Evolutionary conservation across 805 yeast genomes (phyloP).

Genomic region (Scheffersomyces stipitis): DNA sequence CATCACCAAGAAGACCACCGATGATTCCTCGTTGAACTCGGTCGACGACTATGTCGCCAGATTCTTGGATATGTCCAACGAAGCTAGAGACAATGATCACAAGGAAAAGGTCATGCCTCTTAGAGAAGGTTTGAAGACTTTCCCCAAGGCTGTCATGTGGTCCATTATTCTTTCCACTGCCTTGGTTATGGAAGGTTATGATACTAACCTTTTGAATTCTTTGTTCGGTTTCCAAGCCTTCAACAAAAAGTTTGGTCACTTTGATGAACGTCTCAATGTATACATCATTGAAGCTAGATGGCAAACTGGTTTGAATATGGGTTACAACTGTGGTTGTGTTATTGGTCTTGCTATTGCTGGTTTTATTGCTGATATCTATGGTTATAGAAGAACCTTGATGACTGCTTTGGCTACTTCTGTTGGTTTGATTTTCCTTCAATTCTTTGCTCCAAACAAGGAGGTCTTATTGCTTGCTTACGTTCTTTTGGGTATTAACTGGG

Average conservation of each 20-base stretch:
- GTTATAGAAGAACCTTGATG: constrained; percentile 42
- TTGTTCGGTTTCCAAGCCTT: constrained; percentile 37
- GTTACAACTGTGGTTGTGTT: constrained; percentile 32
- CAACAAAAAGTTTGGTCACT: constrained; percentile 33
- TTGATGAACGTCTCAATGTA: constrained; percentile 22
- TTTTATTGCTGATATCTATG: constrained; percentile 42
- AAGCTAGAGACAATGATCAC: constrained; percentile 35
- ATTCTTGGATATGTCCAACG: constrained; percentile 37
- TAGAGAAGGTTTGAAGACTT: constrained; percentile 36
- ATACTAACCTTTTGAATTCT: constrained; percentile 37
- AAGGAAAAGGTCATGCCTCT: constrained; percentile 36
- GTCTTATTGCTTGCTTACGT: constrained; percentile 44
- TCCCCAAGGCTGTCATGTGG: constrained; percentile 43
- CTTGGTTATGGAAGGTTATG: constrained; percentile 44
- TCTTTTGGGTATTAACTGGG: constrained; percentile 52
- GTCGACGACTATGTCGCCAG: constrained; percentile 34
- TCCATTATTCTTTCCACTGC: constrained; percentile 43
- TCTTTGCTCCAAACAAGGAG: constrained; percentile 43
- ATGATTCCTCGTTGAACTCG: too few relatives aligned
- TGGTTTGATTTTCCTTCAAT: constrained; percentile 46
- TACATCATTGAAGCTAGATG: constrained; percentile 40
- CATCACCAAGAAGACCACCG: constrained; percentile 1
- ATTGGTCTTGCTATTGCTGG: constrained; percentile 49
- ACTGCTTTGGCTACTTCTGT: constrained; percentile 25
- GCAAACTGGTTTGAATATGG: constrained; percentile 41